phyloP scores from a whole-genome alignment of 169 alveolate genomes.

The Plasmodium yoelii region DNA sequence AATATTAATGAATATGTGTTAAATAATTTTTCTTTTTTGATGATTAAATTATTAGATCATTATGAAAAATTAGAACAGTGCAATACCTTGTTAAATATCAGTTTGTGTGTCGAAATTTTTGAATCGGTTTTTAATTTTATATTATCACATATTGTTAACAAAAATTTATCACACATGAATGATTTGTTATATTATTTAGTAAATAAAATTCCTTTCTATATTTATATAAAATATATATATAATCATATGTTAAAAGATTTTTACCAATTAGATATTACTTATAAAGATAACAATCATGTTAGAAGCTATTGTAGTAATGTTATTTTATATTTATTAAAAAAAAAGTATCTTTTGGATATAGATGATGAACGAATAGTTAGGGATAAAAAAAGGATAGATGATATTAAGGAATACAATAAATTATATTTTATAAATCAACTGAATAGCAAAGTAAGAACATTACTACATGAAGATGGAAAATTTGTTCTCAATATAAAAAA shows the following conservation, averaged over 20 bases:
- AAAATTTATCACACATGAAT: conserved; percentile 14
- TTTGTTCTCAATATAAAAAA: conserved; percentile 7
- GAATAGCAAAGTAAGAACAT: conserved; percentile 8
- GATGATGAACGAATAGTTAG: conserved; percentile 45
- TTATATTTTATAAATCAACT: conserved; percentile 13
- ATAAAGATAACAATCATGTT: conserved; percentile 23
- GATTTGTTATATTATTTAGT: conserved; percentile 57
- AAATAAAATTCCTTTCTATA: conserved; percentile 33
- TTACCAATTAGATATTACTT: background rate
- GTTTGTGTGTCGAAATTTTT: conserved; percentile 17
- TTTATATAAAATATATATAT: conserved; percentile 30
- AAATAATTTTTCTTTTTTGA: conserved; percentile 24
- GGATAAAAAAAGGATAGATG: conserved; percentile 39
- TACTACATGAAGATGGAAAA: background rate
- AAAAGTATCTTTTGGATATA: conserved; percentile 43
- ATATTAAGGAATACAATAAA: conserved; percentile 7
- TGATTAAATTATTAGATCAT: conserved; percentile 40
- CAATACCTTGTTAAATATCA: conserved; percentile 20
- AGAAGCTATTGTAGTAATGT: conserved; percentile 47
- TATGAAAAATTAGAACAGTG: conserved; percentile 23
- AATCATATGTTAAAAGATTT: conserved; percentile 17
- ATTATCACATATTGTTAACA: conserved; percentile 8
- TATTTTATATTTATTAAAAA: conserved; percentile 61
- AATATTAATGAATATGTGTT: conserved; percentile 12
- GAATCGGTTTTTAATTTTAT: conserved; percentile 22